Evolutionary conservation across 129 eudicot genomes (phyloP), one percentile per base, ranked within the genome.

Genomic region (Silybum marianum): DNA sequence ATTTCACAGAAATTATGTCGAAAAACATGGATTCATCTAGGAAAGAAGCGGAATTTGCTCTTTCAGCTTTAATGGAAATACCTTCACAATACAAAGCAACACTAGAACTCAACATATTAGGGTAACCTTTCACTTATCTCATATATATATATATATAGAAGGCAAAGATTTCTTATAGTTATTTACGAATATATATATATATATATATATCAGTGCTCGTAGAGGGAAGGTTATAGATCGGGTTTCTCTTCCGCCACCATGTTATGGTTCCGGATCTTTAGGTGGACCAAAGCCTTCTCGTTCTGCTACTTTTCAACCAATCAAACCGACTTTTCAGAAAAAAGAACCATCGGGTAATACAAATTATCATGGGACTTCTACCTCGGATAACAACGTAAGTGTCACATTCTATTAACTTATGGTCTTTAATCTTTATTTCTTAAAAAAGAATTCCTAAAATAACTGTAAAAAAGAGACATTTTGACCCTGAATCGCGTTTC

Each of bases 81-180:
- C 99, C 99, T 78, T 83, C 97, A 79, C 99, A 92, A 73, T 95
- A 95, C 26, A 95, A 89, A 84, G 99, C 99, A 72, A 95, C 99
- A 22, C 82, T 95, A 26, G 99, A 95, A 83, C 95, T 95, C 62
- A 87, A 90, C 80, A 46, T 95, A 72, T 83, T 95, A 72, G 97
- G 97, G 99, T 95, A 84, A 75, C 36, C 32, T 62, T 48, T 82
- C 13, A 22, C 26, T 70, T 75, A 9, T 54, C 40, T 54, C n/a
- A n/a, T n/a, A n/a, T n/a, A n/a, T n/a, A n/a, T n/a, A 26, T 26
- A 26, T 26, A 26, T 26, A 26, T 26, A 26, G 30, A 26, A 26
- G 30, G 30, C 30, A 26, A 26, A 26, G 30, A 26, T 26, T 65
- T 23, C 30, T 65, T 21, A 65, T 65, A 0, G 66, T 65, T 65